Evolutionary conservation across 306 rosid genomes (phyloP).

Genomic region (Rosa persica): DNA sequence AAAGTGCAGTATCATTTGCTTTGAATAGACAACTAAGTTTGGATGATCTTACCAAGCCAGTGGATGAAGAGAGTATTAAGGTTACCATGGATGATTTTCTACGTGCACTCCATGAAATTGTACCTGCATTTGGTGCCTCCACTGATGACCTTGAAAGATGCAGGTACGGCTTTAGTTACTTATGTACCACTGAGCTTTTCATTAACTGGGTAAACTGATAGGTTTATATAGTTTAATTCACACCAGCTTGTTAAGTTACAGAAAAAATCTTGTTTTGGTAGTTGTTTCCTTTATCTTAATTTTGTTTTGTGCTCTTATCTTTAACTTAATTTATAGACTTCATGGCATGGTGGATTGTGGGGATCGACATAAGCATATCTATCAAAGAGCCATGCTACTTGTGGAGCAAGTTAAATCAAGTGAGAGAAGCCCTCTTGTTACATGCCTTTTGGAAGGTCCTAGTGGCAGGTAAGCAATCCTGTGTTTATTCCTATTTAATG

Average conservation of each 20-base stretch:
- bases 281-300: background rate
- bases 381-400: slow-evolving; percentile 77
- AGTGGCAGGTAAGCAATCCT: slow-evolving; percentile 72
- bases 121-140: slow-evolving; percentile 96
- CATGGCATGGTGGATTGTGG: slow-evolving; percentile 93
- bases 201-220: slow-evolving; percentile 5
- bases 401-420: slow-evolving; percentile 97
- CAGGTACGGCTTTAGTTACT: slow-evolving; percentile 51
- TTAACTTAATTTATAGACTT: slow-evolving; percentile 51
- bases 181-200: slow-evolving; percentile 6
- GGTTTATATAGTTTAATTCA: slow-evolving; percentile 24
- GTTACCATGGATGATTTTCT: slow-evolving; percentile 95
- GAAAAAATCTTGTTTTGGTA: background rate
- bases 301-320: slow-evolving; percentile 7
- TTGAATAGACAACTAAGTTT: slow-evolving; percentile 89
- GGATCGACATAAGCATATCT: slow-evolving; percentile 73
- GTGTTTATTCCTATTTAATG: background rate
- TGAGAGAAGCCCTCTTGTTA: slow-evolving; percentile 88
- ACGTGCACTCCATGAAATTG: slow-evolving; percentile 78
- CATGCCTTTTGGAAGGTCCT: slow-evolving; percentile 94
- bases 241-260: background rate
- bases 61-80: slow-evolving; percentile 94
- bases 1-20: slow-evolving; percentile 98
- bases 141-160: slow-evolving; percentile 95
- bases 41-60: slow-evolving; percentile 91